These are phyloP conservation scores for Sesbania bispinosa DNA, from an alignment of 306 rosid genomes.

Conservation along the genomic window DNA sequence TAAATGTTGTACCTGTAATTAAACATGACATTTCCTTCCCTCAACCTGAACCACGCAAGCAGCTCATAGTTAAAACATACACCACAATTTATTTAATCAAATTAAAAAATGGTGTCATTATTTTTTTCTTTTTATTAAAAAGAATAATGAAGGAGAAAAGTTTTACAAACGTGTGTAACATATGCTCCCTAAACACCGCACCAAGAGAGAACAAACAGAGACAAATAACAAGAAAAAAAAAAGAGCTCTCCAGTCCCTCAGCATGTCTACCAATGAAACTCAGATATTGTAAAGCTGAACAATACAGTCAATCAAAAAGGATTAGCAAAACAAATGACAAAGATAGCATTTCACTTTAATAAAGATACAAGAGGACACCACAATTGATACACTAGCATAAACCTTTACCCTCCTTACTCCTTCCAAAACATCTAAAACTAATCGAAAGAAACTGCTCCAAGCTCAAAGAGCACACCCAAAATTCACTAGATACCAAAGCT, in stretches of 20 bases:
- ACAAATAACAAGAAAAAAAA: not conserved
- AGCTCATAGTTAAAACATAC: constrained; percentile 14
- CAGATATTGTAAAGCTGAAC: not conserved
- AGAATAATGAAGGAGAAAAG: not conserved
- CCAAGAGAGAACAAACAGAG: not conserved
- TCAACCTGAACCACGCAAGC: constrained; percentile 56
- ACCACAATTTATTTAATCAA: not conserved
- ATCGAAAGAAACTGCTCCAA: not conserved
- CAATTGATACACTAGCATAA: not conserved
- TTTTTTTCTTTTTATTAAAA: not conserved
- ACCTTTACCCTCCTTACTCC: not conserved
- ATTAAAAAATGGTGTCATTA: constrained; percentile 1
- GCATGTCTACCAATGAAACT: not conserved
- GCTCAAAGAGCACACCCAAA: not conserved
- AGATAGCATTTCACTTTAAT: not conserved
- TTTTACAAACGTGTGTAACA: not conserved
- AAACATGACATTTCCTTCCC: constrained; percentile 84
- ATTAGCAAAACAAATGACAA: not conserved
- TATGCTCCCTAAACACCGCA: not conserved
- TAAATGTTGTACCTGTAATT: constrained; percentile 73
- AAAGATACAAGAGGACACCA: not conserved
- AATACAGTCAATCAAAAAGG: not conserved
- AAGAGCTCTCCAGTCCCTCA: not conserved
- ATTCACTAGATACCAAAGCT: not conserved
- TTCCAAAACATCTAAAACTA: not conserved